Base-by-base conservation (phyloP, 75 land plant species). In the Chamaecyparis obtusa region DNA sequence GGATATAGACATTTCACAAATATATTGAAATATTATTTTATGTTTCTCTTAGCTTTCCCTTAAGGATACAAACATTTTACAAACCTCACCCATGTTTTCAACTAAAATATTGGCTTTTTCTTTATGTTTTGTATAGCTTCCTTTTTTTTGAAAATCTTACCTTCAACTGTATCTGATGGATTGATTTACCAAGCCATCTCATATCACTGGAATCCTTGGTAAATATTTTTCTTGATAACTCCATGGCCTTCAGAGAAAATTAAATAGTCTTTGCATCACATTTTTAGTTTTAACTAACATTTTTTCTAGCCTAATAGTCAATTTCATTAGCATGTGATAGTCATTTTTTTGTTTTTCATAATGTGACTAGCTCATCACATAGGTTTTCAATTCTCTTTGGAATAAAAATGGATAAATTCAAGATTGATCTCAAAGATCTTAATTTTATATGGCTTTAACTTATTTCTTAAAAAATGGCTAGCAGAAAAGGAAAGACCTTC, bases 51-150 rank as follows among this genome's bases (percentile, higher is more conserved):
- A 94, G 90, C 48, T 96, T 94, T 35, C 94, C 95, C 75, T 93
- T 91, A n/a, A 94, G 90, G 86, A 37, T 48, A 35, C 94, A 95
- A 48, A 89, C 89, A 89, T 93, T 86, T 93, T 95, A 86, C 94
- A 95, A 84, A 92, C 94, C 69, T 94, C 97, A 89, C 93, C 94
- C 89, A 95, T 77, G 88, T 92, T 92, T 32, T 91, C 91, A 14
- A 90, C 84, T 19, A 97, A 93, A 49, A 94, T 57, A 85, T 94
- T 94, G 56, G 93, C 89, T 74, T 93, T 92, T 60, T 84, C 88
- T 88, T 89, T 97, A 3, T 91, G 87, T 86, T 93, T 95, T 83
- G 55, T 90, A 13, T 89, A 87, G 87, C 96, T 96, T 51, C 91
- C 87, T 76, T 95, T 93, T 43, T 43, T 43, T 43, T 55, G 91